These are phyloP conservation scores for Amylostereum chailletii DNA, from an alignment of 1,284 basidiomycete genomes.

Conservation along the genomic window DNA sequence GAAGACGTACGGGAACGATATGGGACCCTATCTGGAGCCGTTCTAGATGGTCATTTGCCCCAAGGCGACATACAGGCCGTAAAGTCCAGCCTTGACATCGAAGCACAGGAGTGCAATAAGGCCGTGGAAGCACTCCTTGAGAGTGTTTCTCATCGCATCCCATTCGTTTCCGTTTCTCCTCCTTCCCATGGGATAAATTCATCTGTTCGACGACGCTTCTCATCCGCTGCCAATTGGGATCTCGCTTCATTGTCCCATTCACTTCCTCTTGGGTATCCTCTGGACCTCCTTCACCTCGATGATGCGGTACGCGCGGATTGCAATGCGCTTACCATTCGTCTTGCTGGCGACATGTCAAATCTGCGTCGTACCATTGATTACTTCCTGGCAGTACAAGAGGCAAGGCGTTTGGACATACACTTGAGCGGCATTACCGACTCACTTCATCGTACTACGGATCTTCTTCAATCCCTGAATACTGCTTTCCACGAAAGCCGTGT, in stretches of 20 bases:
- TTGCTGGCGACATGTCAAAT: slow-evolving; percentile 45
- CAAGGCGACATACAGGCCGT: slow-evolving; percentile 20
- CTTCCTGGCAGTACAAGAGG: slow-evolving; percentile 42
- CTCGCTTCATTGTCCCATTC: slow-evolving; percentile 24
- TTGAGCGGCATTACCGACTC: slow-evolving; percentile 26
- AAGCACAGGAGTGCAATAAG: slow-evolving; percentile 28
- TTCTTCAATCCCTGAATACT: slow-evolving; percentile 19
- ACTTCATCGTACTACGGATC: slow-evolving; percentile 30
- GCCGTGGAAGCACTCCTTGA: slow-evolving; percentile 38
- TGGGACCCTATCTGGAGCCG: slow-evolving; percentile 31
- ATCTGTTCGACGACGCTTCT: slow-evolving; percentile 24
- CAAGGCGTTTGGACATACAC: slow-evolving; percentile 42
- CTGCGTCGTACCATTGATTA: slow-evolving; percentile 39
- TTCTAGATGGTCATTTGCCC: slow-evolving; percentile 26
- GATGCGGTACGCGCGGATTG: slow-evolving; percentile 59
- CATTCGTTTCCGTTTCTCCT: slow-evolving; percentile 36
- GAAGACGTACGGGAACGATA: slow-evolving; percentile 49
- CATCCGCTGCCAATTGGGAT: slow-evolving; percentile 23
- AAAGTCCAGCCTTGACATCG: slow-evolving; percentile 25
- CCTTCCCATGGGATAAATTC: slow-evolving; percentile 12
- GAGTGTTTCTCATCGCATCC: slow-evolving; percentile 37
- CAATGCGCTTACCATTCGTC: slow-evolving; percentile 57
- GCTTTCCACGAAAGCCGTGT: too few species aligned
- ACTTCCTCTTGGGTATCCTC: slow-evolving; percentile 33
- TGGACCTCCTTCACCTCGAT: slow-evolving; percentile 59